Evolutionary conservation across 2,329 filamentous ascomycete genomes (phyloP), one percentile per base, ranked within the genome.

Genomic region (Coniochaeta sp.): DNA sequence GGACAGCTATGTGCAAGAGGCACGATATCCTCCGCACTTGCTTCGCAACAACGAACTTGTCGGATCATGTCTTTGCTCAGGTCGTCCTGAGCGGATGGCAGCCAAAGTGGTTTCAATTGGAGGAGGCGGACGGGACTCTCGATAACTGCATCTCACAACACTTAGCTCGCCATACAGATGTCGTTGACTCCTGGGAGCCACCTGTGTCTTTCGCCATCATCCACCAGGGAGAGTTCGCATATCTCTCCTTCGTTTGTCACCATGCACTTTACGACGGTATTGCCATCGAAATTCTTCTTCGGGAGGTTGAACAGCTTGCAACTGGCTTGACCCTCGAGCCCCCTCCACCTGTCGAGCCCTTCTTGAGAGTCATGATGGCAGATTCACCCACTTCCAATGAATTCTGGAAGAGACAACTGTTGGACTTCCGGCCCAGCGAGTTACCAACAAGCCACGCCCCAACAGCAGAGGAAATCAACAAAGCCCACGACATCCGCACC

Each of bases 211-310:
- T 77, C 48, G 74, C 71, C 0, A 49, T 74, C 0, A 65, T 81
- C 20, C 56, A 58, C 9, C 58, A 65, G 1, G 59, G 60, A 6
- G 62, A 59, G 0, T 61, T 55, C 0, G 49, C 53, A 0, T 75
- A 74, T 40, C 59, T 76, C 1, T 84, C 72, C 0, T 77, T 77
- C 48, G 65, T 74, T 32, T 83, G 72, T 59, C 91, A 96, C 60
- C 91, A 96, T 67, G 88, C 89, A 2, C 71, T 96, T 1, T 95
- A 96, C 60, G 91, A 96, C 67, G 91, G 87, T 0, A 82, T 86
- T 31, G 89, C 90, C 0, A 86, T 96, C 61, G 71, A 76, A 1
- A 73, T 76, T 8, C 71, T 96, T 0, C 76, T 92, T 22, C 66
- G 78, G 0, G 91, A 96, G 60, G 71, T 95, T 1, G 83, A 94